These are phyloP conservation scores for Penicillium cinerascens DNA, from an alignment of 495 filamentous ascomycete species.

Conservation along the genomic window DNA sequence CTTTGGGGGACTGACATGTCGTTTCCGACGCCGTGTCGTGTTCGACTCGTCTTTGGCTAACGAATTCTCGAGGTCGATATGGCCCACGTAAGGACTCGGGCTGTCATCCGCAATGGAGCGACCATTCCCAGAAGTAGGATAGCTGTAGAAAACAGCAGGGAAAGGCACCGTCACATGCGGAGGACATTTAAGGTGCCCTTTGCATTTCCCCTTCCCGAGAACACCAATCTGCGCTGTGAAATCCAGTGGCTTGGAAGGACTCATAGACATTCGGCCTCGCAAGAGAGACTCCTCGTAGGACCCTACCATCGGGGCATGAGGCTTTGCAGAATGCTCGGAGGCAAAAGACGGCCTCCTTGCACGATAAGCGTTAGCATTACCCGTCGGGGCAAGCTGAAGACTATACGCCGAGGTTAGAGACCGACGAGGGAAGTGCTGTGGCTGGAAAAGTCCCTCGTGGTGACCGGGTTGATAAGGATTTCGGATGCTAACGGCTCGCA, in stretches of 20 bases:
- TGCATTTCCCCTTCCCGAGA: conserved; percentile 85
- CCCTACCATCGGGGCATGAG: conserved; percentile 92
- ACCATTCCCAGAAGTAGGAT: conserved; percentile 61
- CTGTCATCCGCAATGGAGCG: conserved; percentile 67
- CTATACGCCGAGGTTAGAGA: conserved; percentile 64
- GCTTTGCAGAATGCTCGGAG: conserved; percentile 71
- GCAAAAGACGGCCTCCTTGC: conserved; percentile 67
- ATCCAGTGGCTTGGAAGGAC: conserved; percentile 86
- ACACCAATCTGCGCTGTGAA: conserved; percentile 97
- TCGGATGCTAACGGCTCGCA: conserved; percentile 14
- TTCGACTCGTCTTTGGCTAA: conserved; percentile 48
- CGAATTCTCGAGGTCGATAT: conserved; percentile 84
- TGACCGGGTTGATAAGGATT: conserved; percentile 20
- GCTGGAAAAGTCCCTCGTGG: conserved; percentile 55
- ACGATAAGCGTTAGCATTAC: conserved; percentile 57
- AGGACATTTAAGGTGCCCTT: conserved; percentile 78
- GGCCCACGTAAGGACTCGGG: conserved; percentile 93
- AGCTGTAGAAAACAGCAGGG: conserved; percentile 95
- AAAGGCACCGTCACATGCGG: conserved; percentile 91
- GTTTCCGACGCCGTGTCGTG: conserved; percentile 42
- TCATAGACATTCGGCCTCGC: conserved; percentile 93
- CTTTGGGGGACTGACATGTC: conserved; percentile 46
- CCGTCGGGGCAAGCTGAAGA: conserved; percentile 53
- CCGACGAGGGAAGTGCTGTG: conserved; percentile 71
- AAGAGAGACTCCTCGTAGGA: conserved; percentile 98